Conservation (phyloP, 2,329 filamentous ascomycete genomes). For the Amauroascus verrucosus region DNA sequence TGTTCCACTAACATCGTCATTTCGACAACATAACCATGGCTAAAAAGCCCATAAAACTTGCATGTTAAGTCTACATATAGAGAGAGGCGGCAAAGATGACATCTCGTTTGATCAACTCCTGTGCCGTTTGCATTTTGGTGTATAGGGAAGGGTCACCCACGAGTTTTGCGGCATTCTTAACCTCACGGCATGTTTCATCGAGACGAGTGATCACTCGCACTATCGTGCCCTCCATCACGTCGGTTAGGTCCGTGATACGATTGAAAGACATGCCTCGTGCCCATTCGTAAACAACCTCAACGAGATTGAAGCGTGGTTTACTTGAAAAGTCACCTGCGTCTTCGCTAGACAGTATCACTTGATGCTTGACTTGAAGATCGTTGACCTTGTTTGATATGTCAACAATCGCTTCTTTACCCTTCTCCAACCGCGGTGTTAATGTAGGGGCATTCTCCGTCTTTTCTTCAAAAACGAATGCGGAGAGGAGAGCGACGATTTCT, state of each 20-base stretch:
- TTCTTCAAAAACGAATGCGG: constrained; percentile 94
- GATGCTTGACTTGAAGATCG: constrained; percentile 73
- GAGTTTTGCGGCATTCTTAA: constrained; percentile 91
- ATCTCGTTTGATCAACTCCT: constrained; percentile 95
- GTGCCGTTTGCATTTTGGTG: constrained; percentile 91
- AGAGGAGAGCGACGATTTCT: constrained; percentile 89
- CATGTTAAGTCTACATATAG: constrained; percentile 57
- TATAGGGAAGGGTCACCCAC: constrained; percentile 90
- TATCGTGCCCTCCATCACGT: constrained; percentile 94
- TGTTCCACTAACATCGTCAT: constrained; percentile 1
- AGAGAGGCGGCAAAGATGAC: constrained; percentile 81
- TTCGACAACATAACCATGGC: not conserved
- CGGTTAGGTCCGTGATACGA: constrained; percentile 89
- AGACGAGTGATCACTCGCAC: constrained; percentile 86
- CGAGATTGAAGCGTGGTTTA: constrained; percentile 77
- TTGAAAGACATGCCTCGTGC: constrained; percentile 96
- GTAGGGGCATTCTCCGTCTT: constrained; percentile 77
- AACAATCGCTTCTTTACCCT: constrained; percentile 75
- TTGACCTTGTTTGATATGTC: constrained; percentile 89
- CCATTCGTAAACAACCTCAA: constrained; percentile 99
- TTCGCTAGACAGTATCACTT: constrained; percentile 82
- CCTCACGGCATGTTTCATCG: constrained; percentile 92
- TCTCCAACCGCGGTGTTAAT: constrained; percentile 69
- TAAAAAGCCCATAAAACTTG: not conserved
- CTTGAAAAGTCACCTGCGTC: constrained; percentile 88